Evolutionary conservation across 2,329 filamentous ascomycete genomes (phyloP).

Genomic region (Rutstroemia sp.): DNA sequence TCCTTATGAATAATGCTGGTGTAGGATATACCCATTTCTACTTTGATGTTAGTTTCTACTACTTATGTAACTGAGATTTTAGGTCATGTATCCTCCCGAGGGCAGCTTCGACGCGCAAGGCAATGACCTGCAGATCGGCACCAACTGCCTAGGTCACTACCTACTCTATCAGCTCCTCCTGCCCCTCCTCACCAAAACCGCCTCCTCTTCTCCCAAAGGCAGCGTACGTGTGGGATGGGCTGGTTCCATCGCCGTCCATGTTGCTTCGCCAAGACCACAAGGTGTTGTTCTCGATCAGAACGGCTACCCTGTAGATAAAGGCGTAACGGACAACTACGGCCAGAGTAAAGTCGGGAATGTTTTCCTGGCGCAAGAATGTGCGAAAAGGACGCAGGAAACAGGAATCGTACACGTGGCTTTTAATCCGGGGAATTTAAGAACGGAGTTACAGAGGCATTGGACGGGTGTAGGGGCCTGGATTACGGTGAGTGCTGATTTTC

Average conservation of each 20-base stretch:
- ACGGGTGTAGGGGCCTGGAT: neutral
- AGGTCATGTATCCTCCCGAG: slow-evolving; percentile 29
- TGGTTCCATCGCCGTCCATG: slow-evolving; percentile 15
- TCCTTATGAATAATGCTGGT: neutral
- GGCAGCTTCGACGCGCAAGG: slow-evolving; percentile 26
- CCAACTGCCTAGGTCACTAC: slow-evolving; percentile 31
- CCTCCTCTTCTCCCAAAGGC: neutral
- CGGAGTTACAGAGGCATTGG: slow-evolving; percentile 1
- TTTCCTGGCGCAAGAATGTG: slow-evolving; percentile 15
- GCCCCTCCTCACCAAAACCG: slow-evolving; percentile 12
- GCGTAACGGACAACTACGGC: slow-evolving; percentile 12
- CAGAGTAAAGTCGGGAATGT: slow-evolving; percentile 17
- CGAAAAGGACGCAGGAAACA: neutral
- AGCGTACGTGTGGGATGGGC: slow-evolving; percentile 18
- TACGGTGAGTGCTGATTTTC: slow-evolving; percentile 2
- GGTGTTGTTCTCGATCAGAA: slow-evolving; percentile 8
- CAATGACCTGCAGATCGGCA: slow-evolving; percentile 23
- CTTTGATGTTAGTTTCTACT: neutral
- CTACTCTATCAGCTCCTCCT: slow-evolving; percentile 31
- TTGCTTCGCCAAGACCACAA: slow-evolving; percentile 9
- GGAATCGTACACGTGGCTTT: slow-evolving; percentile 13
- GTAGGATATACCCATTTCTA: neutral
- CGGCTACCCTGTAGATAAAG: neutral
- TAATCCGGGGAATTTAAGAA: slow-evolving; percentile 16
- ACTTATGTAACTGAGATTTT: neutral